Evolutionary conservation across 257 asterid genomes (phyloP).

Genomic region (Petunia axillaris): DNA sequence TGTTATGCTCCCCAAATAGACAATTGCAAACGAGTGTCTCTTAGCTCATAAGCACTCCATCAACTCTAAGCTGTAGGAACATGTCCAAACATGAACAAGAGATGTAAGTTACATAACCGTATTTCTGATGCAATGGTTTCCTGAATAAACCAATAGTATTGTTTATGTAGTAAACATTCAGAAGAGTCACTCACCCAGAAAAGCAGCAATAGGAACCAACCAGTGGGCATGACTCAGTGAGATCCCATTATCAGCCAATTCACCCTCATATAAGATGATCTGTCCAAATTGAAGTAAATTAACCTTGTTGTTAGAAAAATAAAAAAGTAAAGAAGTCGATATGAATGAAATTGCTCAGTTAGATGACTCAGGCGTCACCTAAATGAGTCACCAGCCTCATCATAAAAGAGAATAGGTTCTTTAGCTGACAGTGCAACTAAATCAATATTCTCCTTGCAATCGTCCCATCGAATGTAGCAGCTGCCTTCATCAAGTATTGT

Average conservation of each 20-base stretch:
- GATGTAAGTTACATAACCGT: not conserved
- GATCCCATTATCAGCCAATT: slow-evolving; percentile 93
- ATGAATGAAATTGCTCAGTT: slow-evolving; percentile 21
- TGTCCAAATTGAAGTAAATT: slow-evolving; percentile 37
- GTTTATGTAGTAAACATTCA: not conserved
- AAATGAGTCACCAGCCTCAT: slow-evolving; percentile 63
- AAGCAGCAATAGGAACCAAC: slow-evolving; percentile 97
- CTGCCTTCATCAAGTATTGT: slow-evolving; percentile 49
- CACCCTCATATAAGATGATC: slow-evolving; percentile 94
- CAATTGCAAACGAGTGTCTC: slow-evolving; percentile 99
- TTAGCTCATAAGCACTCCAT: slow-evolving; percentile 96
- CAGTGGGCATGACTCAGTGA: slow-evolving; percentile 99
- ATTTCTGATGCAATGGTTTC: slow-evolving; percentile 22
- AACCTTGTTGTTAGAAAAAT: not conserved
- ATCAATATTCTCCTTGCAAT: slow-evolving; percentile 78
- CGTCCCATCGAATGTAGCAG: slow-evolving; percentile 66
- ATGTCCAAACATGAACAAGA: slow-evolving; percentile 2
- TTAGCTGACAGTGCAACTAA: slow-evolving; percentile 78
- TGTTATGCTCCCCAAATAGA: slow-evolving; percentile 50
- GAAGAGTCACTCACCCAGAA: slow-evolving; percentile 77
- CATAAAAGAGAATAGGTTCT: slow-evolving; percentile 95
- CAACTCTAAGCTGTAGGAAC: slow-evolving; percentile 84
- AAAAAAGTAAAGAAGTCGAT: not conserved
- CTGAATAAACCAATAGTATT: not conserved
- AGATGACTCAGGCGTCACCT: slow-evolving; percentile 32